Evolutionary conservation across 2,329 filamentous ascomycete genomes (phyloP).

Genomic region (Sclerotiophoma versabilis): DNA sequence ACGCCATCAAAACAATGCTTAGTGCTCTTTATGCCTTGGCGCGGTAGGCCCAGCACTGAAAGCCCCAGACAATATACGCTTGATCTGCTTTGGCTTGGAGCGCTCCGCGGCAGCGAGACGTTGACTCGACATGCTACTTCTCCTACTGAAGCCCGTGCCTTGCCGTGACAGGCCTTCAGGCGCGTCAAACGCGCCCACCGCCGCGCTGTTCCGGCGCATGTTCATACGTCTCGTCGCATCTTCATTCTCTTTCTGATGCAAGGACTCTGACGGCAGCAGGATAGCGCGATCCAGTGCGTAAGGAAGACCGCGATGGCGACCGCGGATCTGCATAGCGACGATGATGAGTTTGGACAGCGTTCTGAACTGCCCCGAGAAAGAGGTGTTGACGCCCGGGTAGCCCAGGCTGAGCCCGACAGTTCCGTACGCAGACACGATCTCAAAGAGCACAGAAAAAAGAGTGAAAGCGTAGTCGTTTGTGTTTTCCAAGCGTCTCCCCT

Average conservation of each 20-base stretch:
- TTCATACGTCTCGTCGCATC: conserved; percentile 55
- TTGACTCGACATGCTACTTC: conserved; percentile 25
- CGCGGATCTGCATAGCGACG: conserved; percentile 71
- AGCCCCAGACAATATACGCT: conserved; percentile 30
- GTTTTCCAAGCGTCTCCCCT: conserved; percentile 74
- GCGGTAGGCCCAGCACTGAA: conserved; percentile 32
- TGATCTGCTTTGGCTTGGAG: conserved; percentile 28
- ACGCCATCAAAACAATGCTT: neutral
- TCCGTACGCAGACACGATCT: conserved; percentile 62
- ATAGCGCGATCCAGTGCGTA: conserved; percentile 75
- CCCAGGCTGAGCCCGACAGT: conserved; percentile 92
- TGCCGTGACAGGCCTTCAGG: conserved; percentile 25
- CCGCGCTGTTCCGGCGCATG: conserved; percentile 36
- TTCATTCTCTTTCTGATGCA: conserved; percentile 66
- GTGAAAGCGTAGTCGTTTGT: conserved; percentile 61
- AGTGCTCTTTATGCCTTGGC: conserved; percentile 15
- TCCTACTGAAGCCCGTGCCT: conserved; percentile 28
- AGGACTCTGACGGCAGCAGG: conserved; percentile 69
- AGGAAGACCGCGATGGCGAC: conserved; percentile 69
- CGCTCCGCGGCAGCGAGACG: conserved; percentile 11
- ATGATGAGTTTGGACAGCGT: conserved; percentile 71
- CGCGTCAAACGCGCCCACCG: conserved; percentile 15
- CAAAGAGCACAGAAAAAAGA: conserved; percentile 55
- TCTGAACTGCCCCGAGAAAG: conserved; percentile 82
- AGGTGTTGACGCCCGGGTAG: conserved; percentile 76